Conservation (phyloP, 306 rosid species). For the Cicer arietinum region DNA sequence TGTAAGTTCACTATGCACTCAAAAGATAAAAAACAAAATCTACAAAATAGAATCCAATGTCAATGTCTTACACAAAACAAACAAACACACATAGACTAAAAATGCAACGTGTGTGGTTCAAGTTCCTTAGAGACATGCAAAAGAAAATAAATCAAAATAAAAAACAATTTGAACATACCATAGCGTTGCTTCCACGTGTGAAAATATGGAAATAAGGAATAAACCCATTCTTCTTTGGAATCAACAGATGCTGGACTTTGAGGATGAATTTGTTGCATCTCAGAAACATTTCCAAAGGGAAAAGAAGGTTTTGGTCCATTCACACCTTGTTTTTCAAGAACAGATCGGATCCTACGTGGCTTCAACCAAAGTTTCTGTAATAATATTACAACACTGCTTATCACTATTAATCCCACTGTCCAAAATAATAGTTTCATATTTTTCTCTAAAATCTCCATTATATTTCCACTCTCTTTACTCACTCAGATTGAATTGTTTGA, state of each 20-base stretch:
- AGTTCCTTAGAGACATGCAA: too few species aligned
- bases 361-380: constrained; percentile 17
- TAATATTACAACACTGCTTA: background rate
- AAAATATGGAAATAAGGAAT: constrained; percentile 40
- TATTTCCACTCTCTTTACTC: too few species aligned
- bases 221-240: constrained; percentile 33
- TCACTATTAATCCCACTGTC: background rate
- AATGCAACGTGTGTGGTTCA: too few species aligned
- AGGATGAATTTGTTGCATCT: constrained; percentile 20
- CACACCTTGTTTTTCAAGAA: constrained; percentile 42
- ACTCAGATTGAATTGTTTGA: too few species aligned
- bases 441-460: background rate
- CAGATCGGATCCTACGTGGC: constrained; percentile 35
- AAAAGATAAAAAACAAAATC: too few species aligned
- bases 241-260: background rate
- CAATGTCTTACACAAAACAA: too few species aligned
- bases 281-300: constrained; percentile 37
- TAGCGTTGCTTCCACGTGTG: constrained; percentile 43
- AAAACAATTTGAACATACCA: constrained; percentile 17
- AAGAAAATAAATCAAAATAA: too few species aligned
- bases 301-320: constrained; percentile 47
- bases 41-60: too few species aligned
- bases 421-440: background rate
- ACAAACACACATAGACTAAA: too few species aligned
- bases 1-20: too few species aligned